Conservation (phyloP, 495 filamentous ascomycete genomes). For the Lichina pygmaea region DNA sequence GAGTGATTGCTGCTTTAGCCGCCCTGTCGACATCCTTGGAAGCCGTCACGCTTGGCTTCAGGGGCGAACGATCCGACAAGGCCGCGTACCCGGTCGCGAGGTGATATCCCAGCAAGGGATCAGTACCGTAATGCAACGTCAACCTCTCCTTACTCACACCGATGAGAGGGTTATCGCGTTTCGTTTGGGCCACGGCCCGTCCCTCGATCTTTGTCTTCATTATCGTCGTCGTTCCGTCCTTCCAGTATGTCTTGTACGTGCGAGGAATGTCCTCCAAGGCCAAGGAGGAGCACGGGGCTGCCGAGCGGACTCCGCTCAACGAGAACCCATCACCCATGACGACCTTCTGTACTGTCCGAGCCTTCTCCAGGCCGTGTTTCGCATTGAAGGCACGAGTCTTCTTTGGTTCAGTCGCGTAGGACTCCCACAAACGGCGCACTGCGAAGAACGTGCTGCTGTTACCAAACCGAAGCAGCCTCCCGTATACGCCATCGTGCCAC, state of each 20-base stretch:
- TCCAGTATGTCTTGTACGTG: slow-evolving; percentile 13
- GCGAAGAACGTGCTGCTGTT: slow-evolving; percentile 8
- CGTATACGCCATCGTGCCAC: slow-evolving; percentile 10
- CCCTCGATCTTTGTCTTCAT: background rate
- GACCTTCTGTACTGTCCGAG: slow-evolving; percentile 2
- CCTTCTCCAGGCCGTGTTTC: slow-evolving; percentile 5
- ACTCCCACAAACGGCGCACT: slow-evolving; percentile 5
- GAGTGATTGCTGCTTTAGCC: background rate
- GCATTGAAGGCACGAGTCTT: slow-evolving; percentile 1
- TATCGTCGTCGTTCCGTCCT: slow-evolving; percentile 8
- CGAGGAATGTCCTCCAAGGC: slow-evolving; percentile 7
- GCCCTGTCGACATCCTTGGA: background rate
- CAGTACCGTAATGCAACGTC: slow-evolving; percentile 6
- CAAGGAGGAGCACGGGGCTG: slow-evolving; percentile 6
- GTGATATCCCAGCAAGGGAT: slow-evolving; percentile 8
- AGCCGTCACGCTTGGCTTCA: background rate
- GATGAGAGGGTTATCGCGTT: slow-evolving; percentile 13
- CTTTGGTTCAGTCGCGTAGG: slow-evolving; percentile 1
- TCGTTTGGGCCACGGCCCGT: no score
- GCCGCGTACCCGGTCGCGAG: slow-evolving; percentile 4
- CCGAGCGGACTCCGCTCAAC: slow-evolving; percentile 7
- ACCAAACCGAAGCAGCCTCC: slow-evolving; percentile 8
- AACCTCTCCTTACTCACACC: background rate
- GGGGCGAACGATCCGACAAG: background rate
- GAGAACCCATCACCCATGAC: background rate